These are phyloP conservation scores for Hymenoscyphus fraxineus DNA, from an alignment of 2,329 filamentous ascomycete genomes.

Conservation along the genomic window DNA sequence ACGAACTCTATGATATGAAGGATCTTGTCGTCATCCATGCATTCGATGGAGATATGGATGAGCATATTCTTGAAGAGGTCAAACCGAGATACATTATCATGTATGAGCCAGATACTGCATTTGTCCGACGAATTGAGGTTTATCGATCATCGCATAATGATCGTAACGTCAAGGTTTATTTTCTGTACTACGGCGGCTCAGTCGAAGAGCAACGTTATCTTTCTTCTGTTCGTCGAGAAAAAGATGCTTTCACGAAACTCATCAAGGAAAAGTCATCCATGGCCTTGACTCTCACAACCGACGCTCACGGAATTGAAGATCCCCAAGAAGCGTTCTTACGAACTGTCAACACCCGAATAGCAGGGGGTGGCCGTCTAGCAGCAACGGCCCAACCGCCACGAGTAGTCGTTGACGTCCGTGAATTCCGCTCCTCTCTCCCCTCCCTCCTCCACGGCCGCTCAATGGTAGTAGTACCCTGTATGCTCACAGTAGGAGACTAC, in stretches of 20 bases:
- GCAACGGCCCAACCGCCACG: constrained; percentile 85
- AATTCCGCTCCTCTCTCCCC: constrained; percentile 89
- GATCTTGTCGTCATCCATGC: constrained; percentile 86
- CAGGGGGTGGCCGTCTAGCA: constrained; percentile 78
- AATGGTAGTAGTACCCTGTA: constrained; percentile 87
- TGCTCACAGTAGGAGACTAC: constrained; percentile 95
- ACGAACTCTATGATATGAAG: constrained; percentile 85
- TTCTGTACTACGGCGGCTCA: constrained; percentile 91
- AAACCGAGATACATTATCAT: constrained; percentile 95
- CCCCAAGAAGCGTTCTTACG: constrained; percentile 89
- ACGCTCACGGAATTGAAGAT: constrained; percentile 66
- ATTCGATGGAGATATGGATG: constrained; percentile 93
- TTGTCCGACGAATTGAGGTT: constrained; percentile 90
- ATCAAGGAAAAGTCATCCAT: constrained; percentile 94
- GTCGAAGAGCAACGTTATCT: constrained; percentile 95
- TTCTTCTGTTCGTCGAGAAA: constrained; percentile 84
- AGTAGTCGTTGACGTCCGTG: constrained; percentile 91
- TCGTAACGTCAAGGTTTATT: constrained; percentile 87
- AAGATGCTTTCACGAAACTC: constrained; percentile 90
- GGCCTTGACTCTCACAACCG: constrained; percentile 79
- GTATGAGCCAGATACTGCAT: constrained; percentile 94
- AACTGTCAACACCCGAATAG: constrained; percentile 94
- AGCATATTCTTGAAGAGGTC: constrained; percentile 91
- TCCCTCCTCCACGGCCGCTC: constrained; percentile 85
- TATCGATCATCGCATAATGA: constrained; percentile 93